Base-by-base conservation (phyloP, 2,329 filamentous ascomycete species). In the Claviceps paspali region DNA sequence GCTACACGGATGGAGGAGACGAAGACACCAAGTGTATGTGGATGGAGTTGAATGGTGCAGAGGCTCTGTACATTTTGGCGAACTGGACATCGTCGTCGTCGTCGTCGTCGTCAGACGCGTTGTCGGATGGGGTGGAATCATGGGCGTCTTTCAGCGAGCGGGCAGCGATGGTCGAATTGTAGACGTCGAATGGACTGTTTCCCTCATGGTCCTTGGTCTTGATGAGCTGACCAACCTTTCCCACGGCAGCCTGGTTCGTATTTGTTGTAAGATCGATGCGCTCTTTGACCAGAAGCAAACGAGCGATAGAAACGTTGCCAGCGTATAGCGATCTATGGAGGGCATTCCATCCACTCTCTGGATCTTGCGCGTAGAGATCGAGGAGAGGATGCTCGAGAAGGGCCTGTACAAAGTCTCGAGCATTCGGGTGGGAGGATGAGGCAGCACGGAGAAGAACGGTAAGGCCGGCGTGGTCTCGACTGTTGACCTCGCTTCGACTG, bases 131-230 rank as follows among this genome's bases (percentile, higher is more conserved):
- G 6, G 73, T 67, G 0, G 61, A 55, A 18, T 61, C 57, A 22
- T 65, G 65, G 9, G 51, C 52, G n/a, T 51, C 54, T 39, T 70
- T 68, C 12, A 85, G 54, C n/a, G 72, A 74, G n/a, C 82, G 74
- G 39, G 82, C 71, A 35, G 80, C 79, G 47, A 95, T 91, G 0
- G 85, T 94, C 28, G 82, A 76, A 44, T 84, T 82, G 50, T 93
- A 96, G 9, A 98, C 63, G 54, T 96, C 91, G 47, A 96, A 88
- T 0, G 91, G 88, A 46, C 86, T 93, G 52, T 92, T 86, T 8
- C 88, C 88, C 59, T 96, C 91, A 41, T 82, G 77, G 51, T 98
- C 91, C 56, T 96, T 98, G 36, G 91, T 84, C 62, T 93, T 95
- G 51, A 95, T 87, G 29, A 96, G 62, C 21, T 79, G 79, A 8